Base-by-base conservation (phyloP, 2,329 filamentous ascomycete genomes). In the Diplodia corticola region DNA sequence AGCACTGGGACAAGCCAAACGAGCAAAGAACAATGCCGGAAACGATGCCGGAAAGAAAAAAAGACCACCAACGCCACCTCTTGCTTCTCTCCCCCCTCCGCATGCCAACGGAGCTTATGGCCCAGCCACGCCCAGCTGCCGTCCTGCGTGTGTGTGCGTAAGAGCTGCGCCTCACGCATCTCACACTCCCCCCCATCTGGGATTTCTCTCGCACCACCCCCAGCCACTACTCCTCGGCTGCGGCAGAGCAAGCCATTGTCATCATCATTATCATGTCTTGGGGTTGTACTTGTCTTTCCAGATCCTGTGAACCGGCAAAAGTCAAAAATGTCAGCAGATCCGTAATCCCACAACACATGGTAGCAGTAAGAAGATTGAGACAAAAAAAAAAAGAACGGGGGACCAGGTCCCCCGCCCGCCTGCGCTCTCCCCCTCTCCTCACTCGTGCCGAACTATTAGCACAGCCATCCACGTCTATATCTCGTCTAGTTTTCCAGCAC, bases 211-310 rank as follows among this genome's bases (percentile, higher is more conserved):
- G 26, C 54, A 24, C 17, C 13, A 20, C 20, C 54, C 20, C 54
- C 20, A 20, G 57, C 22, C 48, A 50, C 48, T 50, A 44, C 40
- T 44, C n/a, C 48, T 44, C 12, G 12, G 57, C 33, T 15, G 40
- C 57, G 57, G 24, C 33, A 20, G 13, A 20, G 40, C 28, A 60
- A 30, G 26, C 57, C 54, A 24, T n/a, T 44, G 40, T 48, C 30
- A 28, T 30, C 49, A 51, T 30, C 28, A 35, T 60, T 46, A 49
- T 61, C 60, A 67, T 54, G 74, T 82, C 74, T 83, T 83, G 22
- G 83, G 82, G 69, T 83, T 85, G 81, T 98, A 97, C 81, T 98
- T 98, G 69, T 96, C 93, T 78, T 98, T 98, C 92, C 94, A 97
- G 75, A 98, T 97, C 93, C 92, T 96, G 75, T 72, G 40, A 60